These are phyloP conservation scores for Phytopythium vexans DNA, from an alignment of 352 stramenopile genomes.

Conservation along the genomic window DNA sequence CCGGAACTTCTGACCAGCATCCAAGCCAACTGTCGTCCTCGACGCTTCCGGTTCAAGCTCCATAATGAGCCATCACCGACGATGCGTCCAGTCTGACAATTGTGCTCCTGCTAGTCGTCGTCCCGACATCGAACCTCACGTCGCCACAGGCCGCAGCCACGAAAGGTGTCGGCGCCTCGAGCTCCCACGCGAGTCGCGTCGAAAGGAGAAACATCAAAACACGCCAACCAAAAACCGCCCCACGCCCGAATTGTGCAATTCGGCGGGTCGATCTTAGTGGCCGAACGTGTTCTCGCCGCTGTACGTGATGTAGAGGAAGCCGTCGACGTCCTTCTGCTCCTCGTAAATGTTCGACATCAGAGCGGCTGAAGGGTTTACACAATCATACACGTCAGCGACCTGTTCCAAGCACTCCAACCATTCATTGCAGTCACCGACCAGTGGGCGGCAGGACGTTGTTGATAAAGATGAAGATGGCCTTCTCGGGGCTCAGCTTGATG, in stretches of 20 bases:
- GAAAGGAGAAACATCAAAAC: background rate
- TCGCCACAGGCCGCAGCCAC: no score
- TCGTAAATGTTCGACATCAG: slow-evolving; percentile 99
- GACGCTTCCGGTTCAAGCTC: no score
- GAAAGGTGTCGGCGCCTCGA: no score
- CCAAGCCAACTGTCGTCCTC: background rate
- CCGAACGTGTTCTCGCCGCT: slow-evolving; percentile 99
- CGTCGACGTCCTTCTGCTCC: slow-evolving; percentile 98
- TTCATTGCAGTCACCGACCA: slow-evolving; percentile 36
- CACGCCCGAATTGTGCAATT: slow-evolving; percentile 3
- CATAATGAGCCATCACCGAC: no score
- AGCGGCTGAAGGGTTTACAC: slow-evolving; percentile 51
- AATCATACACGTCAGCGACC: slow-evolving; percentile 1
- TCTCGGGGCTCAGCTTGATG: slow-evolving; percentile 97
- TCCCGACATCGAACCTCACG: no score
- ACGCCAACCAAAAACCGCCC: slow-evolving; percentile 32
- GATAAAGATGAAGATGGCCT: slow-evolving; percentile 99
- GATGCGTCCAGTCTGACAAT: no score
- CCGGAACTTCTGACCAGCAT: background rate
- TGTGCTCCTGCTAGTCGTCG: no score
- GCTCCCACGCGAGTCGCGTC: background rate
- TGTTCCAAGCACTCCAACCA: no score
- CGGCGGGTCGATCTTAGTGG: slow-evolving; percentile 31
- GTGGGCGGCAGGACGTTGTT: slow-evolving; percentile 98
- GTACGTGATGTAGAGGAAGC: slow-evolving; percentile 99